phyloP scores from a whole-genome alignment of 2,329 filamentous ascomycete species.

The Tolypocladium sp. region DNA sequence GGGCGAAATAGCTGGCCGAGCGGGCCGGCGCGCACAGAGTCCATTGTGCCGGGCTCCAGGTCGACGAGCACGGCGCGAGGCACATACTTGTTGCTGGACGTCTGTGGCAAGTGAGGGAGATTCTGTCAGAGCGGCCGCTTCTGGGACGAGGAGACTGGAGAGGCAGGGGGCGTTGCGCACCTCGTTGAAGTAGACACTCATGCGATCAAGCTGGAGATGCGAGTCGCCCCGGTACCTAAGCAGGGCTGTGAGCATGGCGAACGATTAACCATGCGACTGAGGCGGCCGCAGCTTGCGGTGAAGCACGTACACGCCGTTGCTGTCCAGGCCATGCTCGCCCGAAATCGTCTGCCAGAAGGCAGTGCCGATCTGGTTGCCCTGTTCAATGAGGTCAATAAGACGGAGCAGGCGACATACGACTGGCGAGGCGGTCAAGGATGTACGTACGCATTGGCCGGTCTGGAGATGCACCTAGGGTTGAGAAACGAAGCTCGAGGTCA shows the following conservation, averaged over 20 bases:
- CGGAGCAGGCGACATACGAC: not conserved
- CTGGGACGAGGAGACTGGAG: not conserved
- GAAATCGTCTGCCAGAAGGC: constrained; percentile 95
- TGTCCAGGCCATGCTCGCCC: constrained; percentile 92
- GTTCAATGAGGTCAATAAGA: constrained; percentile 25
- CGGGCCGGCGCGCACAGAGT: constrained; percentile 93
- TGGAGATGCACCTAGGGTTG: constrained; percentile 91
- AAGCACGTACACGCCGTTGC: constrained; percentile 67
- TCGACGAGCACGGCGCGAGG: constrained; percentile 98
- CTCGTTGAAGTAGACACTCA: constrained; percentile 98
- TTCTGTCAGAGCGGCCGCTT: constrained; percentile 10
- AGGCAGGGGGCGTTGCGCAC: constrained; percentile 16
- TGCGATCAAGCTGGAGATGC: constrained; percentile 97
- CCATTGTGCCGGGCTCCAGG: constrained; percentile 99
- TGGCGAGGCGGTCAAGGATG: constrained; percentile 1
- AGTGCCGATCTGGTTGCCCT: constrained; percentile 99
- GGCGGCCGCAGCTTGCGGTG: not conserved
- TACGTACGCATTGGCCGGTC: constrained; percentile 94
- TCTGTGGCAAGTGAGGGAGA: constrained; percentile 40
- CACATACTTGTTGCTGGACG: constrained; percentile 97
- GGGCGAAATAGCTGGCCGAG: constrained; percentile 99
- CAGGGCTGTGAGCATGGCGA: not conserved
- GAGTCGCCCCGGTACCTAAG: constrained; percentile 74
- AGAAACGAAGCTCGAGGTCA: constrained; percentile 40
- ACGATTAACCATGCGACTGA: not conserved